These are phyloP conservation scores for Plasmodium vivax DNA, from an alignment of 169 alveolate species.

Conservation along the genomic window DNA sequence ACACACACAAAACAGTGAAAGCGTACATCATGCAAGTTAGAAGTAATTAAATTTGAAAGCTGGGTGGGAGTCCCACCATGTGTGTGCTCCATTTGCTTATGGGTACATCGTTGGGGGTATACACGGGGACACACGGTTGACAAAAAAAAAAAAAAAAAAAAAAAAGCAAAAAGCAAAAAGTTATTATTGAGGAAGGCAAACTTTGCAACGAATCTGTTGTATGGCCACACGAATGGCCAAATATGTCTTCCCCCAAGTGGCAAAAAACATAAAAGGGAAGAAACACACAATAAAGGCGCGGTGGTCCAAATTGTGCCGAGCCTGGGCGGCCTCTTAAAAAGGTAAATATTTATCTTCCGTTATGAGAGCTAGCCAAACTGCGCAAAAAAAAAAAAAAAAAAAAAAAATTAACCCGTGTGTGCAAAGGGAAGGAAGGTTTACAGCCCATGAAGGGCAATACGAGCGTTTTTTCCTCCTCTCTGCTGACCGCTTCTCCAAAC, in stretches of 20 bases:
- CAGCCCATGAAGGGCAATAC: neutral
- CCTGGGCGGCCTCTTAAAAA: conserved; percentile 2
- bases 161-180: no score
- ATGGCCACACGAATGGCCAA: neutral
- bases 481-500: neutral
- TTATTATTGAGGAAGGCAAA: neutral
- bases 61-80: neutral
- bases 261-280: neutral
- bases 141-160: neutral
- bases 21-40: neutral
- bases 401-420: neutral
- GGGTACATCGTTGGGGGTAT: neutral
- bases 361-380: conserved; percentile 62
- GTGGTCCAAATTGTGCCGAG: neutral
- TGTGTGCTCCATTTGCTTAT: neutral
- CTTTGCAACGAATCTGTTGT: neutral
- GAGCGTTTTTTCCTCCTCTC: neutral
- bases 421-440: neutral
- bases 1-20: neutral
- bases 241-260: neutral
- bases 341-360: conserved; percentile 64
- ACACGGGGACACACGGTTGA: neutral
- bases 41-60: neutral
- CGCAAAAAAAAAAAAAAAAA: conserved; percentile 8
- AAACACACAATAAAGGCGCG: neutral